These are phyloP conservation scores for Aspergillus awamori DNA, from an alignment of 2,329 filamentous ascomycete species.

Conservation along the genomic window DNA sequence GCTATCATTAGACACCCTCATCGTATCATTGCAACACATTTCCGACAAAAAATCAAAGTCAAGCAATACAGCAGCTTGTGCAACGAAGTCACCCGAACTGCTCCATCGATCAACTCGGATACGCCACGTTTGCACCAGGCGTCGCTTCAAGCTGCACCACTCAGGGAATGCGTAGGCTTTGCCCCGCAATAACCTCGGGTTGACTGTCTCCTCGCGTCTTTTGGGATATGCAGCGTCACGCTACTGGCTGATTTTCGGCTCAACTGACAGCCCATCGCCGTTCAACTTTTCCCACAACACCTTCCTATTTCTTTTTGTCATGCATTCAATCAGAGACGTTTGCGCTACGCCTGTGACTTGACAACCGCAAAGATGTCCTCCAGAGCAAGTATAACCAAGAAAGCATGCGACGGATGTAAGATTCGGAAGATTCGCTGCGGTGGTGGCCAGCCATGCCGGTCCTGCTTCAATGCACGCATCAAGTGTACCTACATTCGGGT, in stretches of 20 bases:
- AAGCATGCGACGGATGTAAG: conserved; percentile 58
- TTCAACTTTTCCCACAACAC: background rate
- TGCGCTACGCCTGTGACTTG: background rate
- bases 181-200: conserved; percentile 7
- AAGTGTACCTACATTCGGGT: conserved; percentile 55
- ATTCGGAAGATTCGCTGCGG: conserved; percentile 57
- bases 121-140: background rate
- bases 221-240: conserved; percentile 1
- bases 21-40: conserved; percentile 5
- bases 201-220: background rate
- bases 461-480: conserved; percentile 50
- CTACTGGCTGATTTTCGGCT: background rate
- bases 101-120: background rate
- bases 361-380: conserved; percentile 16
- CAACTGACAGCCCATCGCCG: background rate
- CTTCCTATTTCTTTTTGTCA: background rate
- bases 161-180: conserved; percentile 2
- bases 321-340: background rate
- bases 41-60: background rate
- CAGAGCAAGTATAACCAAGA: conserved; percentile 31
- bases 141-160: conserved; percentile 2
- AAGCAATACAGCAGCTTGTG: background rate
- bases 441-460: conserved; percentile 51
- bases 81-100: background rate
- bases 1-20: background rate